Evolutionary conservation across 345 rosid genomes (phyloP), one percentile per base, ranked within the genome.

Genomic region (Populus simonii): DNA sequence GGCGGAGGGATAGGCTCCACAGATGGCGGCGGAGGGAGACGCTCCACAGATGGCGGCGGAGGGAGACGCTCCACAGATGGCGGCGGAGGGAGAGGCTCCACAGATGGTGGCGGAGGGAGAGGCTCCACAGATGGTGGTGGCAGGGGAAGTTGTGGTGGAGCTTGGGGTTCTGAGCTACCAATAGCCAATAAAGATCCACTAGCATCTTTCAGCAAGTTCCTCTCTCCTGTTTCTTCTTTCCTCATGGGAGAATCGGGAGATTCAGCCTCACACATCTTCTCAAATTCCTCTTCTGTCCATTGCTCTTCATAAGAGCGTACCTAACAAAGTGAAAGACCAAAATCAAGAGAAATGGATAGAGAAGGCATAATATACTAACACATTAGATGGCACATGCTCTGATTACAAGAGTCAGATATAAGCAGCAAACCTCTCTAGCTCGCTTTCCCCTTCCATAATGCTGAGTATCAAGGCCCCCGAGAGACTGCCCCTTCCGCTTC

Each of bases 371-470:
- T 11, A 23, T n/a, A 11, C 15, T 23, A 3, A 23, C 8, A 16
- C 55, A 74, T n/a, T 47, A 36, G 31, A 29, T 39, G 31, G 59
- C 66, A 47, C 39, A 39, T 31, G 41, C 41, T 47, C 18, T 55
- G 18, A 71, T 53, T 41, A 71, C 23, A 49, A 78, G 70, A 82
- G 83, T 70, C 69, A 68, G 53, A 83, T 49, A 83, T 62, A 57
- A 81, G 70, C 31, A 79, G 83, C 90, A 78, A 72, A 92, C 98
- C 97, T 94, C 98, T 88, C 98, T 92, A 47, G 98, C 87, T 77
- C 98, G 87, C 84, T 94, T 94, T 45, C 98, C 98, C 83, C 98
- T 89, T 83, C 98, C 98, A 87, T 94, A 94, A 0, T 85, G 97
- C 76, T 73, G 87, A 49, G 89, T 90, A 81, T 94, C 97, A 70